phyloP scores from a whole-genome alignment of 257 asterid species.

The Linderniella brevidens region DNA sequence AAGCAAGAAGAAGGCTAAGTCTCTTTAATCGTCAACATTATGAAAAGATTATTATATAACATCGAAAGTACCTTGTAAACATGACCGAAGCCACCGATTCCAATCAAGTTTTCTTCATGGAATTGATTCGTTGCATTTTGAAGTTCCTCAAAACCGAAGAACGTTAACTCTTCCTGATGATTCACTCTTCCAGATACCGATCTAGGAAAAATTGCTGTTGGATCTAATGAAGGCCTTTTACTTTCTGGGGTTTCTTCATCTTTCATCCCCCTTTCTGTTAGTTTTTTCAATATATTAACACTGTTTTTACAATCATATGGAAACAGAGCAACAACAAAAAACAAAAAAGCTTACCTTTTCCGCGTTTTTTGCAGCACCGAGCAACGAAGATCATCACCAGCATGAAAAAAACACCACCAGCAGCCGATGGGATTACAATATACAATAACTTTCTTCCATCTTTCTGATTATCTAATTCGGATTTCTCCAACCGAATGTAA shows the following conservation, averaged over 20 bases:
- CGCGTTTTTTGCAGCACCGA: neutral
- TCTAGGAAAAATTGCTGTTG: too few relatives aligned
- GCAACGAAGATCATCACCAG: conserved; percentile 5
- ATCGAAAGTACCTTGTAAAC: neutral
- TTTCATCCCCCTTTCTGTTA: conserved; percentile 6
- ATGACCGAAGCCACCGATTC: conserved; percentile 5
- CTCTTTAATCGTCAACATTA: too few relatives aligned
- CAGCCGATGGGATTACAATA: neutral
- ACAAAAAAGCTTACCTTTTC: too few relatives aligned
- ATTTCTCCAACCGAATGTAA: conserved; percentile 27
- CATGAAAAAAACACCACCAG: neutral
- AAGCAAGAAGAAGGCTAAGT: too few relatives aligned
- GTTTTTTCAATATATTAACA: too few relatives aligned
- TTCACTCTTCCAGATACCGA: too few relatives aligned
- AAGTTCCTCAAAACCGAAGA: neutral
- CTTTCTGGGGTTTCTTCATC: neutral
- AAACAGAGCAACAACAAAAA: too few relatives aligned
- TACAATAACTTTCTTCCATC: neutral
- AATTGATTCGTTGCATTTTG: neutral
- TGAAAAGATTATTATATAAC: neutral
- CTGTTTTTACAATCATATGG: too few relatives aligned
- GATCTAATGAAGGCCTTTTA: neutral
- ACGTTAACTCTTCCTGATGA: neutral
- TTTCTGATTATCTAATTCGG: conserved; percentile 31
- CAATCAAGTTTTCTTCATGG: neutral